These are phyloP conservation scores for Colletotrichum godetiae DNA, from an alignment of 2,329 filamentous ascomycete genomes.

Conservation along the genomic window DNA sequence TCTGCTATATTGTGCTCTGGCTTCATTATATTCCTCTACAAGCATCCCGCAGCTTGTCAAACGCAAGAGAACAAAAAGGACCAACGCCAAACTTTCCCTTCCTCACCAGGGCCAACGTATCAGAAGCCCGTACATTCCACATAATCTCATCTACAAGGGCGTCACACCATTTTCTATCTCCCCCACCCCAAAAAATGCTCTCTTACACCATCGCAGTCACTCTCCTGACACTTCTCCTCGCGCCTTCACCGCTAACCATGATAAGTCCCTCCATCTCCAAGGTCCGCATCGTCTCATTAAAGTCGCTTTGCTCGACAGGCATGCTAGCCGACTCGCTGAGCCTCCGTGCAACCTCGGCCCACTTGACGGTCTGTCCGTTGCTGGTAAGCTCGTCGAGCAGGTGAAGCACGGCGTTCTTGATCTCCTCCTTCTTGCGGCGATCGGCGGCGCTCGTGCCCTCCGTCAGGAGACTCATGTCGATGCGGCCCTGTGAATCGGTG, in stretches of 20 bases:
- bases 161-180: neutral
- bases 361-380: constrained; percentile 75
- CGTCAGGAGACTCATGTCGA: constrained; percentile 95
- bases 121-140: constrained; percentile 39
- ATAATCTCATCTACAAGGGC: constrained; percentile 18
- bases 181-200: neutral
- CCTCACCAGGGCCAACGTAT: constrained; percentile 57
- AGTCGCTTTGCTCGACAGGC: constrained; percentile 81
- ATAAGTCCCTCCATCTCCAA: constrained; percentile 88
- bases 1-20: neutral
- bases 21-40: neutral
- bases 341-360: constrained; percentile 80
- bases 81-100: constrained; percentile 23
- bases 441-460: constrained; percentile 95
- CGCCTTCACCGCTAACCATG: constrained; percentile 85
- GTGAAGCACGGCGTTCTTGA: constrained; percentile 81
- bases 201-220: constrained; percentile 64
- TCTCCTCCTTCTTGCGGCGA: constrained; percentile 81
- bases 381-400: constrained; percentile 85
- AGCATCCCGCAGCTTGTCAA: neutral
- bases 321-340: constrained; percentile 78
- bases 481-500: constrained; percentile 92
- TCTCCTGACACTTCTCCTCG: constrained; percentile 83
- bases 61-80: neutral
- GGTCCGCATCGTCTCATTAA: constrained; percentile 81